Base-by-base conservation (phyloP, 202 grass and related monocot genomes). In the Zoysia matrella region DNA sequence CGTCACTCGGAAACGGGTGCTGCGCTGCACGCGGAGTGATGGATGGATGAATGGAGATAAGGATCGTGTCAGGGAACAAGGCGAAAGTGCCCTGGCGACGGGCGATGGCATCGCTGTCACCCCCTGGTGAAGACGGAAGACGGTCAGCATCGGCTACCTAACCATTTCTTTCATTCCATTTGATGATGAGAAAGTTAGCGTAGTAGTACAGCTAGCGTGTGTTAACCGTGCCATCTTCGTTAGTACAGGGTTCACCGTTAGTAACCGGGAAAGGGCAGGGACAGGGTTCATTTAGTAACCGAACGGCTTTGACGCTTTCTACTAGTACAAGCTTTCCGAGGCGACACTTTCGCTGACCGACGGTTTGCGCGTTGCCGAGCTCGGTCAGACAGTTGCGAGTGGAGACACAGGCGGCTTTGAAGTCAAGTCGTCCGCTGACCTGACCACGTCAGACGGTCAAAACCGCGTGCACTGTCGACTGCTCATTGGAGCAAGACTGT, bases 131-230 rank as follows among this genome's bases (percentile, higher is more conserved):
- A 30, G 22, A 30, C 22, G 22, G 61, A 73, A 13, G 44, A 68
- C 65, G 3, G 15, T 46, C 65, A 18, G 45, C 69, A 11, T 63
- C 60, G 41, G 30, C 76, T 22, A 51, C 76, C 83, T 67, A 74
- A 74, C 83, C 46, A 30, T 30, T 30, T 75, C 6, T 39, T 46
- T 3, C 2, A 46, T 46, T 46, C 5, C 45, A 46, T 46, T 49
- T 44, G 50, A 58, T 6, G 50, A 66, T 49, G n/a, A 42, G 7
- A 40, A 66, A n/a, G 15, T 5, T 5, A 30, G 22, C 22, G 0
- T 30, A 30, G 22, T 30, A 30, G 22, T 30, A 30, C 22, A 30
- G 7, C 73, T 11, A 55, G 48, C 9, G 55, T 44, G 41, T 66
- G 64, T 44, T 65, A 43, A 3, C 12, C 36, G 11, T 44, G 49